Evolutionary conservation across 164 flowering plant genomes (phyloP).

Genomic region (Chloranthus sessilifolius): DNA sequence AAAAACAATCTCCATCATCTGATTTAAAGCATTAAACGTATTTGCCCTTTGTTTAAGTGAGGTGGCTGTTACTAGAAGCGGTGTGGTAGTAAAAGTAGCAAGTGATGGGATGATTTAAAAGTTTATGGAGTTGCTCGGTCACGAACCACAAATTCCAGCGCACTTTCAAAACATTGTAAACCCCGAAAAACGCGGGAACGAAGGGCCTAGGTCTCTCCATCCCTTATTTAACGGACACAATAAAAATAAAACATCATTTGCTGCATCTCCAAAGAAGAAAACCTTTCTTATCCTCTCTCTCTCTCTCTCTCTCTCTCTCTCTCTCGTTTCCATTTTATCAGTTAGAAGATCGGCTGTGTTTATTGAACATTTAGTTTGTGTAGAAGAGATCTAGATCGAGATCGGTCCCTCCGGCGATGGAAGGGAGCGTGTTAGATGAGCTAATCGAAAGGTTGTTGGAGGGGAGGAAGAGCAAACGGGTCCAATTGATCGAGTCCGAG

Average conservation of each 20-base stretch:
- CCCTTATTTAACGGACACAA: conserved; percentile 4
- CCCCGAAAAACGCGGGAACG: conserved; percentile 13
- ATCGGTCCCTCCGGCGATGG: conserved; percentile 21
- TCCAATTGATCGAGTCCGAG: conserved; percentile 32
- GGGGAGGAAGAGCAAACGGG: conserved; percentile 33
- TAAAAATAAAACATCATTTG: too few species aligned
- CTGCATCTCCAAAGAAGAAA: neutral
- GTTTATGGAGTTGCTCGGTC: too few species aligned
- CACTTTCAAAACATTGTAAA: too few species aligned
- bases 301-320: neutral
- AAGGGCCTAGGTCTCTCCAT: conserved; percentile 10
- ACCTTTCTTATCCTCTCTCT: neutral
- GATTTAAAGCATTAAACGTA: too few species aligned
- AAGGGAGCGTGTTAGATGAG: conserved; percentile 31
- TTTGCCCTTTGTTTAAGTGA: too few species aligned
- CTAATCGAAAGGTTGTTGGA: conserved; percentile 42
- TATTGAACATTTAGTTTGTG: neutral
- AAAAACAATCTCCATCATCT: too few species aligned
- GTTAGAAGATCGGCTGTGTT: neutral
- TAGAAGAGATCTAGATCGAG: too few species aligned
- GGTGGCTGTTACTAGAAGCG: too few species aligned
- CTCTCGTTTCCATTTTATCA: neutral
- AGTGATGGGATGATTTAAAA: too few species aligned
- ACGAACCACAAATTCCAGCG: too few species aligned
- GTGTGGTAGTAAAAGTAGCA: too few species aligned